Evolutionary conservation across 129 eudicot species (phyloP), one percentile per base, ranked within the genome.

Genomic region (Flaveria bidentis): DNA sequence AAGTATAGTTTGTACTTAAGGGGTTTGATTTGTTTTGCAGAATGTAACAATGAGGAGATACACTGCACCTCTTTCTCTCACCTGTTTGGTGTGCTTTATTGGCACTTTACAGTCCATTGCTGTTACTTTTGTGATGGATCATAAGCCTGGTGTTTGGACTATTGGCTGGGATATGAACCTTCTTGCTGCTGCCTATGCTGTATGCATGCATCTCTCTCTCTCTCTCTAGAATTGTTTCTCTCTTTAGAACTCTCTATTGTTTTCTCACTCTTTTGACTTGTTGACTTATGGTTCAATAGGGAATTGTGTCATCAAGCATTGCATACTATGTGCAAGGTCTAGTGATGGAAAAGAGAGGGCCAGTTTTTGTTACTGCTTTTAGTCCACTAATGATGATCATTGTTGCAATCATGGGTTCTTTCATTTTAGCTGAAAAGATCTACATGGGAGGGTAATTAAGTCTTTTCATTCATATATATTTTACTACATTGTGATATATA

Each of bases 381-480:
- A 94, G 97, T 77, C 98, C 98, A 56, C 81, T 94, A 83, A 94
- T 91, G 98, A 94, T 94, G 98, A 87, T 94, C 87, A 91, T 94
- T 76, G 98, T 94, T 22, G 98, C 98, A 12, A 84, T 94, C 84
- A 91, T 94, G 98, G 98, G 98, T 14, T 88, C 98, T 79, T 94
- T 94, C 57, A 91, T 94, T 66, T 79, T 94, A 47, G 93, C 96
- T 53, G 98, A 94, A 79, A 94, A 94, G 73, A 88, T 91, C 55
- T 94, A 78, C 82, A 80, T 91, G 73, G 98, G 98, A 84, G 97
- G 93, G 98, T 93, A 91, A 85, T 49, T 69, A 20, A 13, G 22
- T 52, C 23, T 39, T 51, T 60, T 25, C 65, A 66, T 8, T 5
- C 15, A 53, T 16, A 33, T 16, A 20, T 20, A 0, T 20, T 20